Evolutionary conservation across 208 protist genomes (phyloP), one percentile per base, ranked within the genome.

Genomic region (Acanthamoeba lenticulata): DNA sequence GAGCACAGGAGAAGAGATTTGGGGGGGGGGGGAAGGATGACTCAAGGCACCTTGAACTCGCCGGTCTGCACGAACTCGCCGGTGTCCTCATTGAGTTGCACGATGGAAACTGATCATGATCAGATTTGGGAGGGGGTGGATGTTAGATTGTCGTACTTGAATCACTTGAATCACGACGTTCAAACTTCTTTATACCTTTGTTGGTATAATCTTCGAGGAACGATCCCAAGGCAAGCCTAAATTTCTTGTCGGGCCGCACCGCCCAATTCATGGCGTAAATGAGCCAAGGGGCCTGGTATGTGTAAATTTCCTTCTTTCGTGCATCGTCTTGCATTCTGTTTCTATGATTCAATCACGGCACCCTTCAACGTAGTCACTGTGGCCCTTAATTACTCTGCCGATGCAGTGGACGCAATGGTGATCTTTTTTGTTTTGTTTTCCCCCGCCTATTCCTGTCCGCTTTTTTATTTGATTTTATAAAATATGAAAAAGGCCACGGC

Each of bases 201-300:
- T 99, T 99, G 69, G 97, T 97, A 95, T 99, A 99, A 65, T 99
- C 98, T 79, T 99, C 98, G n/a, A 99, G 97, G 95, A 99, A 99
- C 47, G 97, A 98, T 38, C 99, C 99, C 32, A 99, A 95, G 55
- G 98, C 99, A 11, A 99, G 96, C 17, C 99, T 97, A 88, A 98
- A 99, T 13, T 90, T 85, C 79, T 97, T 42, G 90, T 97, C 96
- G 1, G 95, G 42, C 67, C 97, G 95, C 32, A 95, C 96, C 44
- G 94, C 95, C 99, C 98, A 99, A 72, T 97, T 98, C 52, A 99
- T 96, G 2, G 97, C 98, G 94, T 99, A 99, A 19, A 99, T 98
- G n/a, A 97, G 96, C 98, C 98, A 99, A 32, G 97, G 97, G 47
- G 98, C 99, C 34, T 97, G 83, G 95, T 99, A 99, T 34, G 98